phyloP scores from a whole-genome alignment of 805 yeast genomes.

The Ogataea pini region DNA sequence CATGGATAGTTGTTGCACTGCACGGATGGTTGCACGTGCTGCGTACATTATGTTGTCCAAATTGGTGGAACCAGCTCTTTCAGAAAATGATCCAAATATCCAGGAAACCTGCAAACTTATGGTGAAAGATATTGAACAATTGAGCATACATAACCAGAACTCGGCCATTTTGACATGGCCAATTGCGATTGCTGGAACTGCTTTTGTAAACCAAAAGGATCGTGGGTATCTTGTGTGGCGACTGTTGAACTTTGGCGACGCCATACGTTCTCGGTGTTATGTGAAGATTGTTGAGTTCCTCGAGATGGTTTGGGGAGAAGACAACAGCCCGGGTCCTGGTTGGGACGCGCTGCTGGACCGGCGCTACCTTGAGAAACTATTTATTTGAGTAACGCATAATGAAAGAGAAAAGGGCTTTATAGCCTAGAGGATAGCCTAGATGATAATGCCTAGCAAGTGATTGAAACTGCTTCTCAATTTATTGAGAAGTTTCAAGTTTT shows the following conservation, averaged over 20 bases:
- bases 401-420: too few relatives aligned
- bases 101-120: constrained; percentile 1
- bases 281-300: constrained; percentile 15
- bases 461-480: too few relatives aligned
- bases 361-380: constrained; percentile 1
- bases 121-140: constrained; percentile 7
- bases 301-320: constrained; percentile 18
- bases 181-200: constrained; percentile 18
- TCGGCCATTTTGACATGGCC: constrained; percentile 20
- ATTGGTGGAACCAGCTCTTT: constrained; percentile 14
- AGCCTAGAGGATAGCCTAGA: too few relatives aligned
- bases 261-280: constrained; percentile 10
- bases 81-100: constrained; percentile 10
- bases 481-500: neutral
- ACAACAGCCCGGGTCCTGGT: constrained; percentile 8
- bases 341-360: constrained; percentile 15
- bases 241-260: constrained; percentile 16
- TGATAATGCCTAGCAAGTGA: too few relatives aligned
- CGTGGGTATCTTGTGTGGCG: constrained; percentile 17
- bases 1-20: constrained; percentile 20
- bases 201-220: constrained; percentile 7
- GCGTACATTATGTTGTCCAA: constrained; percentile 15
- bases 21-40: constrained; percentile 16
- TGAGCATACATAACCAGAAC: constrained; percentile 16
- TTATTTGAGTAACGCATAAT: neutral